These are phyloP conservation scores for Penicillium hesseltinei DNA, from an alignment of 2,329 filamentous ascomycete genomes.

Conservation along the genomic window DNA sequence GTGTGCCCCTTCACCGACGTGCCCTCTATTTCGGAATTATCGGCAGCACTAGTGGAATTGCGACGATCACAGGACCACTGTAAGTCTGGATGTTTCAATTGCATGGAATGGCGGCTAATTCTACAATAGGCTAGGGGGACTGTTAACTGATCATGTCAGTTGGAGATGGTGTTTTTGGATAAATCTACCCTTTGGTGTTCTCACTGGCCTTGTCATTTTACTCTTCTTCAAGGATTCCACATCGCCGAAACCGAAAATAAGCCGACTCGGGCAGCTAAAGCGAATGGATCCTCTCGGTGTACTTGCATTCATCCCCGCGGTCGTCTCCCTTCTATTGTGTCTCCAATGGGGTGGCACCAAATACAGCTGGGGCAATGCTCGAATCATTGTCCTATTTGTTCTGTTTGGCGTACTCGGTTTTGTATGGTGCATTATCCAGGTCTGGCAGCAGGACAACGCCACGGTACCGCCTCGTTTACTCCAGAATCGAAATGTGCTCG, in stretches of 20 bases:
- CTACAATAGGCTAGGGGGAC: constrained; percentile 39
- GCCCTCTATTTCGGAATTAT: constrained; percentile 44
- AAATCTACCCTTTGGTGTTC: constrained; percentile 37
- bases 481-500: constrained; percentile 45
- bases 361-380: constrained; percentile 45
- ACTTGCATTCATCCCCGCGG: constrained; percentile 44
- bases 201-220: constrained; percentile 34
- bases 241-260: constrained; percentile 20
- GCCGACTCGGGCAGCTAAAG: constrained; percentile 24
- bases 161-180: constrained; percentile 49
- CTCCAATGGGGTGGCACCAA: constrained; percentile 49
- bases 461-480: constrained; percentile 48
- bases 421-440: constrained; percentile 40
- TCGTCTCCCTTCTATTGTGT: constrained; percentile 50
- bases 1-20: constrained; percentile 40
- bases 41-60: constrained; percentile 45
- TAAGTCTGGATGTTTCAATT: constrained; percentile 7
- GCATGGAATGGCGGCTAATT: not conserved
- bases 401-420: constrained; percentile 51
- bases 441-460: constrained; percentile 43
- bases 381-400: constrained; percentile 50
- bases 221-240: constrained; percentile 32
- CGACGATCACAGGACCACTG: constrained; percentile 44
- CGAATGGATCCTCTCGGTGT: constrained; percentile 46
- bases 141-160: constrained; percentile 41